Base-by-base conservation (phyloP, 225 moss, liverwort and hornwort species). In the Polytrichum formosum region DNA sequence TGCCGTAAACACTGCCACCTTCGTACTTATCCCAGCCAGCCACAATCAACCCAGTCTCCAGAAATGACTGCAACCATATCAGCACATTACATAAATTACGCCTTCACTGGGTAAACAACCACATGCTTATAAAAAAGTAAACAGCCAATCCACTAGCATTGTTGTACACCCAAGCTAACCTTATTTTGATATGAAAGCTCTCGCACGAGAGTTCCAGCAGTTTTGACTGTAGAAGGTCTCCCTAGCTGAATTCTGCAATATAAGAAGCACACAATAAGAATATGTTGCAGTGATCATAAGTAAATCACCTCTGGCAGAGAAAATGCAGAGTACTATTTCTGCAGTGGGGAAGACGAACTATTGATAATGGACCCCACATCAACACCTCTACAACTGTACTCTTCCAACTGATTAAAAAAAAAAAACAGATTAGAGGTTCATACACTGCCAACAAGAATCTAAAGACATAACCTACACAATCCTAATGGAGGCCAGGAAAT, bases 21-120 rank as follows among this genome's bases (percentile, higher is more conserved):
- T 92, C 91, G 67, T 97, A 97, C 75, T 97, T 97, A 72, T 97
- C 97, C 97, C 97, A 97, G 64, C 97, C 97, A 73, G 91, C 97
- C 37, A 94, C 94, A 70, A 97, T 92, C 79, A 97, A 85, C 33
- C 94, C 97, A 76, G 92, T 87, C 87, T 94, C 64, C 83, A 97
- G 79, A 65, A 84, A 18, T 59, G 92, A 92, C 96, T 96, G 89
- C 76, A 84, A 72, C 19, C 30, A 70, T 5, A 70, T 35, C 35
- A 28, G 46, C 46, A 46, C 46, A 46, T 46, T 46, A 17, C 2
- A 65, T 27, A 28, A 7, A 65, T 27, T 26, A 65, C 4, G 29
- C 46, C 46, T 46, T 46, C 46, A 46, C 46, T 46, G 16, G 46
- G 16, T 2, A 21, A n/a, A 61, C 21, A 21, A 60, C n/a, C 26